Conservation (phyloP, 1,284 basidiomycete species). For the Cryptococcus depauperatus region DNA sequence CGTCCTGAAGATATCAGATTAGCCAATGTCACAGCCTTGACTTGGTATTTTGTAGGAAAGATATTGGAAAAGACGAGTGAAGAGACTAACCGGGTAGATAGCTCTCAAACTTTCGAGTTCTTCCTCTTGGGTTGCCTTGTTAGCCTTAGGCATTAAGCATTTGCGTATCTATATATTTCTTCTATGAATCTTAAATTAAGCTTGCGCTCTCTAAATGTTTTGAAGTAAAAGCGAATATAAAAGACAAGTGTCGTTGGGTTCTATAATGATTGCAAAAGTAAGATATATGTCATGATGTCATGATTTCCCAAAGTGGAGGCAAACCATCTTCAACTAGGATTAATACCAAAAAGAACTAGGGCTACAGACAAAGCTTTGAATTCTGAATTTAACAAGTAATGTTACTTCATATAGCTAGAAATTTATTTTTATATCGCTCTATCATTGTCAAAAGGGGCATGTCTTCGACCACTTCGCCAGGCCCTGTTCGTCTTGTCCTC, state of each 20-base stretch:
- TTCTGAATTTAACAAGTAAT: too few species aligned
- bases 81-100: constrained; percentile 30
- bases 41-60: neutral
- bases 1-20: constrained; percentile 22
- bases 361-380: too few species aligned
- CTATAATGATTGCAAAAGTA: too few species aligned
- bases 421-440: too few species aligned
- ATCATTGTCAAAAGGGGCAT: too few species aligned
- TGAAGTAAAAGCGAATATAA: neutral
- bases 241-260: constrained; percentile 1
- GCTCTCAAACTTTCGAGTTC: constrained; percentile 41
- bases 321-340: too few species aligned
- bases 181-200: too few species aligned
- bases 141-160: constrained; percentile 36
- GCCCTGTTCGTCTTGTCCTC: constrained; percentile 39
- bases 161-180: neutral
- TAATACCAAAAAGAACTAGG: too few species aligned
- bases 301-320: too few species aligned
- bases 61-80: neutral
- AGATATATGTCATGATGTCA: neutral
- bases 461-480: constrained; percentile 2
- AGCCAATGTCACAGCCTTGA: neutral
- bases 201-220: neutral
- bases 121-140: constrained; percentile 36
- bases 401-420: too few species aligned